Conservation (phyloP, 768 basidiomycete species). For the Obba rivulosa region DNA sequence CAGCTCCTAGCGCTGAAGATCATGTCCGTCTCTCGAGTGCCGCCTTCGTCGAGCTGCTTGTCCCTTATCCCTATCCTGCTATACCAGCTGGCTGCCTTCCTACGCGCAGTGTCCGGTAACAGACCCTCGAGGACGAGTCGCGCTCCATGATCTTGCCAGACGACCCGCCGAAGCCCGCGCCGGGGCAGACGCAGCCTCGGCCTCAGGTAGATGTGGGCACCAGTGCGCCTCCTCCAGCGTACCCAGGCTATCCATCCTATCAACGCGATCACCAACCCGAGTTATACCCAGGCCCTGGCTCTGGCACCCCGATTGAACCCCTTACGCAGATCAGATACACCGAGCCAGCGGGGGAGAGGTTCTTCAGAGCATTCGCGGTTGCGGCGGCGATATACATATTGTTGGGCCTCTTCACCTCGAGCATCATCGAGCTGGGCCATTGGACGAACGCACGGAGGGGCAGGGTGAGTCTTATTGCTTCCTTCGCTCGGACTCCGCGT, state of each 20-base stretch:
- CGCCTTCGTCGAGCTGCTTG: no score
- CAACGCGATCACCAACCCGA: background rate
- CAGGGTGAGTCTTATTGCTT: background rate
- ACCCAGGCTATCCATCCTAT: slow-evolving; percentile 10
- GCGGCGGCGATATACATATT: slow-evolving; percentile 14
- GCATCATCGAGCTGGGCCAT: background rate
- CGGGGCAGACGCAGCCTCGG: no score
- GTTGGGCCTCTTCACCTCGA: background rate
- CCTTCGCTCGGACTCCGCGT: background rate
- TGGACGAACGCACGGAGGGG: background rate
- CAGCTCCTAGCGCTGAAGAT: no score
- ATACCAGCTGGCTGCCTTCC: no score
- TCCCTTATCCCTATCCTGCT: no score
- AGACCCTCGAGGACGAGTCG: no score
- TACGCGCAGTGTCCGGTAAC: no score
- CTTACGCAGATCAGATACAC: background rate
- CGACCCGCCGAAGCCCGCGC: no score
- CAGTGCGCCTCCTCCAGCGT: slow-evolving; percentile 17
- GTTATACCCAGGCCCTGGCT: background rate
- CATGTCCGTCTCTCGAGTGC: no score
- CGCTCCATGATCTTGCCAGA: no score
- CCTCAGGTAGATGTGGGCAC: background rate
- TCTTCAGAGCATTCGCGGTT: slow-evolving; percentile 16
- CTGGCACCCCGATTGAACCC: background rate
- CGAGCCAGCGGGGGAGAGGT: slow-evolving; percentile 9